Conservation (phyloP, 768 basidiomycete species). For the Termitomyces titanicus region DNA sequence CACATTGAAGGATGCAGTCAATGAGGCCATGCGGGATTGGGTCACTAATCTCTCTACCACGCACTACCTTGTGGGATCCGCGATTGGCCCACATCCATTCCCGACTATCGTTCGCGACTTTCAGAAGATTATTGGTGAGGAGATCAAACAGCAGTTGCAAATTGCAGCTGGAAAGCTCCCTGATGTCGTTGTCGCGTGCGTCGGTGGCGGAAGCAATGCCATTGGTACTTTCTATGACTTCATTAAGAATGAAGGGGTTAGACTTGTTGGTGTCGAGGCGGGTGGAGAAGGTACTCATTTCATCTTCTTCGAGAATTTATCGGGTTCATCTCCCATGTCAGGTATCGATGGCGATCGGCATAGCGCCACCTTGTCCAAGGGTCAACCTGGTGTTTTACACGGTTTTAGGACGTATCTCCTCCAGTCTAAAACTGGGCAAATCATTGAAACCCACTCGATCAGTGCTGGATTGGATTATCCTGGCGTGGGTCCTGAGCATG, state of each 20-base stretch:
- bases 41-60: conserved; percentile 92
- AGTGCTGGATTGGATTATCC: conserved; percentile 96
- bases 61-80: conserved; percentile 96
- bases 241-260: conserved; percentile 81
- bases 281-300: conserved; percentile 79
- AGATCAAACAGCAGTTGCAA: conserved; percentile 86
- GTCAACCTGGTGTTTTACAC: conserved; percentile 91
- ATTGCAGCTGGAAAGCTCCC: conserved; percentile 80
- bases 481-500: conserved; percentile 97
- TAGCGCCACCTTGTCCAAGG: conserved; percentile 90
- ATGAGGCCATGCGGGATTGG: conserved; percentile 98
- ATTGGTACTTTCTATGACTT: conserved; percentile 99
- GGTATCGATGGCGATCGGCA: conserved; percentile 83
- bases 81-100: conserved; percentile 98
- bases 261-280: conserved; percentile 92
- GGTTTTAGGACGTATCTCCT: conserved; percentile 95
- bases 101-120: conserved; percentile 98
- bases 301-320: background rate
- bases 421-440: conserved; percentile 86
- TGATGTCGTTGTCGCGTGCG: conserved; percentile 93
- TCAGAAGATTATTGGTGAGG: conserved; percentile 87
- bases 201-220: conserved; percentile 96
- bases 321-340: conserved; percentile 21
- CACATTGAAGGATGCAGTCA: conserved; percentile 97
- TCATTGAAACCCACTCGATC: conserved; percentile 95